Evolutionary conservation across 345 rosid genomes (phyloP).

Genomic region (Syzygium jambos): DNA sequence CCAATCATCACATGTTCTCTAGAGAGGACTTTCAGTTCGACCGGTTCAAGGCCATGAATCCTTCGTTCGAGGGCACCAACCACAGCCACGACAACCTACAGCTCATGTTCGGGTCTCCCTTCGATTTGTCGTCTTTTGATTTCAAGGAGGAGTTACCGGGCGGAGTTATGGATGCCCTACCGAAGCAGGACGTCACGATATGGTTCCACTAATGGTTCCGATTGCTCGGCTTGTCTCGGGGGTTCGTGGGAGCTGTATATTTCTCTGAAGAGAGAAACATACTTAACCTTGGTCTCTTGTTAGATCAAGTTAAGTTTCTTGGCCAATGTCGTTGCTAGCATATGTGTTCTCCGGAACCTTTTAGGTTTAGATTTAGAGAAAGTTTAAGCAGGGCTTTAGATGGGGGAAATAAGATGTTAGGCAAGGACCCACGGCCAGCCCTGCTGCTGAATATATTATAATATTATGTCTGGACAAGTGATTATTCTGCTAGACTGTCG

Average conservation of each 20-base stretch:
- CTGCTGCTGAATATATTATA: not conserved
- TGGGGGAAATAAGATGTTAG: not conserved
- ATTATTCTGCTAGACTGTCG: slow-evolving; percentile 16
- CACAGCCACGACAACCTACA: slow-evolving; percentile 24
- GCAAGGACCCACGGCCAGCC: not conserved
- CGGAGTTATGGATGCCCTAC: slow-evolving; percentile 37
- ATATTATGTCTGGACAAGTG: not conserved
- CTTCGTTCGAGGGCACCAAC: slow-evolving; percentile 17
- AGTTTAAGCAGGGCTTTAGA: not conserved
- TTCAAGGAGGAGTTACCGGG: slow-evolving; percentile 64
- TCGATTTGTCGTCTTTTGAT: slow-evolving; percentile 51
- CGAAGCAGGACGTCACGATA: slow-evolving; percentile 58
- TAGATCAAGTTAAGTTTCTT: not conserved
- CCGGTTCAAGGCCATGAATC: slow-evolving; percentile 26
- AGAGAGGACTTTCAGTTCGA: slow-evolving; percentile 45
- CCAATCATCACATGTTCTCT: slow-evolving; percentile 32
- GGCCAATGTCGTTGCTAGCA: not conserved
- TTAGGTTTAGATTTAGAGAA: not conserved
- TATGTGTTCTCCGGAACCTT: not conserved
- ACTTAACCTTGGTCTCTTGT: not conserved
- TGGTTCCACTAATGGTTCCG: slow-evolving; percentile 41
- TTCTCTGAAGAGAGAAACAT: not conserved
- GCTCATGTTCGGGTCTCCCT: slow-evolving; percentile 56
- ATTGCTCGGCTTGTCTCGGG: not conserved
- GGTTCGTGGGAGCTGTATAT: not conserved